These are phyloP conservation scores for Arabidopsis hybrid DNA, from an alignment of 441 rosid genomes.

Conservation along the genomic window DNA sequence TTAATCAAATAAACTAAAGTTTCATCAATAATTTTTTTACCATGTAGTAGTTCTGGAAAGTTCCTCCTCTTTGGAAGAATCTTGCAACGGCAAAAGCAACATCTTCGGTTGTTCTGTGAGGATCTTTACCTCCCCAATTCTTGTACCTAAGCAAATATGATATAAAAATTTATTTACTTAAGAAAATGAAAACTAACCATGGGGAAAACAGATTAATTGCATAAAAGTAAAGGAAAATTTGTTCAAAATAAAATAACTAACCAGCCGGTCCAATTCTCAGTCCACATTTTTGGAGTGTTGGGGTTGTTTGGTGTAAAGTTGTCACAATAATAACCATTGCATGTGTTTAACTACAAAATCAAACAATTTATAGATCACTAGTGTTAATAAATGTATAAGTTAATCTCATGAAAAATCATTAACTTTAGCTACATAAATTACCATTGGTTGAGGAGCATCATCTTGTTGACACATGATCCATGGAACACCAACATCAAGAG, in stretches of 20 bases:
- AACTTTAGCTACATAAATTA: conserved; percentile 18
- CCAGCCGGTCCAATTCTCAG: conserved; percentile 68
- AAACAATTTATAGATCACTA: not conserved
- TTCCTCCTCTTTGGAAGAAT: conserved; percentile 64
- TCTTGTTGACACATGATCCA: conserved; percentile 87
- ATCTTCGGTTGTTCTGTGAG: conserved; percentile 71
- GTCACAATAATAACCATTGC: conserved; percentile 83
- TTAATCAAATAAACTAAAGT: not conserved
- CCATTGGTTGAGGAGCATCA: conserved; percentile 73
- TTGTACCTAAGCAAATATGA: conserved; percentile 49
- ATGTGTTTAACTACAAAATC: conserved; percentile 56
- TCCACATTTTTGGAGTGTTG: conserved; percentile 71
- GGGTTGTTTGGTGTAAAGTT: conserved; percentile 52
- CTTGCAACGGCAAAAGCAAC: conserved; percentile 71
- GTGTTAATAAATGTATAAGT: not conserved
- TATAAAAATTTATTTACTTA: not conserved
- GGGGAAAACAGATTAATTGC: not conserved
- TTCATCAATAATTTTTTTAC: conserved; percentile 35
- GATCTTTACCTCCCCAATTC: conserved; percentile 62
- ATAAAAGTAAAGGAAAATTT: not conserved
- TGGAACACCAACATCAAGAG: conserved; percentile 63
- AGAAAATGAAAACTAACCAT: not conserved
- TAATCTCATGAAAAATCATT: not conserved
- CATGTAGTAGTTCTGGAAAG: conserved; percentile 77
- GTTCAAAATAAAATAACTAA: conserved; percentile 19